Conservation (phyloP, 257 asterid species). For the Linaria vulgaris region DNA sequence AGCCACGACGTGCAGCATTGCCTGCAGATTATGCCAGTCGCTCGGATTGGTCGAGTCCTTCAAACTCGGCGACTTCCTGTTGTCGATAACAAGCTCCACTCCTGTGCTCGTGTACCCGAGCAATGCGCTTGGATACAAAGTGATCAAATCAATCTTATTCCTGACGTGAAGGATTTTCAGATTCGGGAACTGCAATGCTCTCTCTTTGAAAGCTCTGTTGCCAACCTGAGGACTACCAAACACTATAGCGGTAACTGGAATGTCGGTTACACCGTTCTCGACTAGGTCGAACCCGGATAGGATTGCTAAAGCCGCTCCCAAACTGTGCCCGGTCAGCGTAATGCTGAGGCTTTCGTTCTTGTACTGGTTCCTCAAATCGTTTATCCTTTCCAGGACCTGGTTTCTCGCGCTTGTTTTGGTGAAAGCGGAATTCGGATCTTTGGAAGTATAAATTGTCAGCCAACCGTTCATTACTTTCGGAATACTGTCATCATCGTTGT, state of each 20-base stretch:
- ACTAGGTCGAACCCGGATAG: conserved; percentile 73
- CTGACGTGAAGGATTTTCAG: conserved; percentile 62
- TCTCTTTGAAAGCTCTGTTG: conserved; percentile 48
- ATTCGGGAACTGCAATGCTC: conserved; percentile 37
- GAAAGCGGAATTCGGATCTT: conserved; percentile 61
- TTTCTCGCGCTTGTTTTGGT: conserved; percentile 66
- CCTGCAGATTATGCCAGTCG: conserved; percentile 92
- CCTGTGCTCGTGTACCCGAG: conserved; percentile 59
- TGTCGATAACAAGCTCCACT: conserved; percentile 46
- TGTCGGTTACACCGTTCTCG: conserved; percentile 66
- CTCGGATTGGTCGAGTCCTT: conserved; percentile 61
- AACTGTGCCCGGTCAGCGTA: conserved; percentile 71
- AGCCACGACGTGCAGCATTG: conserved; percentile 66
- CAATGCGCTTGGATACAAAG: conserved; percentile 55
- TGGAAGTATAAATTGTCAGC: conserved; percentile 59
- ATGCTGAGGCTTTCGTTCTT: conserved; percentile 58
- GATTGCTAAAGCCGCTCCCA: conserved; percentile 61
- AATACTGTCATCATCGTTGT: conserved; percentile 29
- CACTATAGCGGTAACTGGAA: conserved; percentile 70
- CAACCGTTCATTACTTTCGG: conserved; percentile 78
- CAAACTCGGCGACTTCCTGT: conserved; percentile 60
- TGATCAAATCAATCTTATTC: conserved; percentile 68
- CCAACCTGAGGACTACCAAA: conserved; percentile 92
- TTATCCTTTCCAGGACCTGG: conserved; percentile 50
- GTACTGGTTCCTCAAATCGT: conserved; percentile 36